Evolutionary conservation across 371 early-diverging fungal species (phyloP), one percentile per base, ranked within the genome.

Genomic region (Smittium culicis): DNA sequence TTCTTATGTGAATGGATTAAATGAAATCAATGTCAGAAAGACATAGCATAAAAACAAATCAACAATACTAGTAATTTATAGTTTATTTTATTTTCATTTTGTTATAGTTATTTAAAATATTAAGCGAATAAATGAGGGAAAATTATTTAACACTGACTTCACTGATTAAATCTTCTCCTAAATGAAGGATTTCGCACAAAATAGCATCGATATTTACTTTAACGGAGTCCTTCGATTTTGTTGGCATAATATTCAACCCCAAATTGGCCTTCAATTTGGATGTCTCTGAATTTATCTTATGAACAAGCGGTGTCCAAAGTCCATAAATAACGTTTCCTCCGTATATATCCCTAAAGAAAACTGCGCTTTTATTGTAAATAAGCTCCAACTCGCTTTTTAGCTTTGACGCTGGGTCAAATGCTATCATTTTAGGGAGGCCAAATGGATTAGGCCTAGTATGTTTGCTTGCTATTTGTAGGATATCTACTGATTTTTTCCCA

Each of bases 161-260:
- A 1, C 59, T 74, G 2, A 77, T 59, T 28, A 77, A 64, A 2
- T 73, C 77, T 11, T 71, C 76, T 63, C 77, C 73, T 30, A 75
- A 29, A 1, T 70, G 67, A 16, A 67, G 34, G 2, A 77, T 77
- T 61, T 76, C 76, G 34, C 57, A 67, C 0, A 75, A 29, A 16
- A 73, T 67, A 8, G 73, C 75, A 1, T 54, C 58, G 24, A 29
- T 66, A 34, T 75, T 76, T 25, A 58, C 58, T 17, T 33, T 57
- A 3, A 56, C 65, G 2, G 3, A 3, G 34, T 32, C 25, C 24
- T 59, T 17, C 8, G 8, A 20, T 17, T 30, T 66, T 16, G 33
- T 14, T 33, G 59, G 54, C 8, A 29, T 62, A 24, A 34, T 29
- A 3, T 45, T 65, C 8, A 71, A 67, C 35, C 34, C 25, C 35